Evolutionary conservation across 768 basidiomycete species (phyloP), one percentile per base, ranked within the genome.

Genomic region (Termitomyces sp.): DNA sequence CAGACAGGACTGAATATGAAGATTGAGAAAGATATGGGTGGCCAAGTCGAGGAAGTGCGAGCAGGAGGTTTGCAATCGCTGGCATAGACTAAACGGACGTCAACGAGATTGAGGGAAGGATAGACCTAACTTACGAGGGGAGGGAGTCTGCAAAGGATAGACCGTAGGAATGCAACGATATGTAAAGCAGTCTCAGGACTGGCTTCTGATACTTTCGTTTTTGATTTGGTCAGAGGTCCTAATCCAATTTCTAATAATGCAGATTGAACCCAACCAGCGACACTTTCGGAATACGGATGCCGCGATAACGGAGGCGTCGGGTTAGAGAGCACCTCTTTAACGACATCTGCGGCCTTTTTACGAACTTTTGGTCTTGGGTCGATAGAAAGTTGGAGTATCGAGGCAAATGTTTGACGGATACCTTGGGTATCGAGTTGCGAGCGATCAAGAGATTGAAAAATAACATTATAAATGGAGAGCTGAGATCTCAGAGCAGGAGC

Each of bases 311-410:
- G 96, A 4, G 85, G 77, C 3, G 92, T 90, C 9, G 94, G 93
- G 26, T 78, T 78, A 16, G 80, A 77, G 36, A 99, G 76, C 4
- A 94, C 79, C 63, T 91, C 88, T 64, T 80, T 82, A 32, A 99
- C 81, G 20, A 90, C 82, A 66, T 98, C 95, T 46, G 88, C 87
- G 24, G 95, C 94, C 67, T 88, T 85, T 71, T 83, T 94, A 56
- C 97, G 85, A 53, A 99, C 94, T 75, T 98, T 98, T 20, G 97
- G 97, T 51, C 97, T 77, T 4, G 87, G 81, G 73, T 99, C 97
- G 44, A 93, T 77, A 63, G 84, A 87, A 47, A 97, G 74, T 48
- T 91, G 88, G 42, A 98, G 74, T 53, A 97, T 76, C 37, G 90
- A 87, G 44, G 89, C 87, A 77, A 94, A 98, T 3, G 87, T 79